Base-by-base conservation (phyloP, 768 basidiomycete species). In the Kwoniella botswanensis region DNA sequence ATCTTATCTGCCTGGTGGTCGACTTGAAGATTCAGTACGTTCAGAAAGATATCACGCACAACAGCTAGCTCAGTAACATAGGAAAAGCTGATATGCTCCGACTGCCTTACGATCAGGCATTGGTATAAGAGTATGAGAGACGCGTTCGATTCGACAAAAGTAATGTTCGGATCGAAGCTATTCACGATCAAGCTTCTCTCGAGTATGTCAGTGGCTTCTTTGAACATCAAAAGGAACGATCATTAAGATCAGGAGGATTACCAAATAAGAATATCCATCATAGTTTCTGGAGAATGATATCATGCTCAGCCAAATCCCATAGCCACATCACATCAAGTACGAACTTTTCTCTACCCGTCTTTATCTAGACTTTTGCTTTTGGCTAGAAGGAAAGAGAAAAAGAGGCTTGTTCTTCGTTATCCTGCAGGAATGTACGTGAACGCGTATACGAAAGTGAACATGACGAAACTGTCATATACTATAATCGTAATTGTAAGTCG, bases 391-490 rank as follows among this genome's bases (percentile, higher is more conserved):
- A 35, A 35, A 35, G 35, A 35, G 35, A 35, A 35, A 12, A 56
- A 56, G 29, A 58, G 57, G 57, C 57, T 41, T 58, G 57, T 24
- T 24, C 18, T 55, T 22, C 35, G 35, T 35, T 35, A 35, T 35
- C 35, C 35, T 35, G 35, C 18, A 50, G 46, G 46, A 50, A 15
- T 15, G 18, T 15, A 50, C 46, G 18, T 50, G 12, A 18, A 50
- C 46, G 46, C 46, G 46, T 50, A 17, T 15, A 50, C 12, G 53
- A 56, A 44, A 21, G 22, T 59, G 67, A 68, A 68, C 67, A 68
- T 68, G 67, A 68, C 67, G 67, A 68, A 68, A 68, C 61, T 62
- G 60, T 68, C 60, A 68, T 68, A 1, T 68, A 21, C 42, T 13
- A 3, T 29, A n/a, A 0, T 55, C 3, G 24, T 42, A 13, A 21